Evolutionary conservation across 2,329 filamentous ascomycete genomes (phyloP).

Genomic region (Beauveria varroae): DNA sequence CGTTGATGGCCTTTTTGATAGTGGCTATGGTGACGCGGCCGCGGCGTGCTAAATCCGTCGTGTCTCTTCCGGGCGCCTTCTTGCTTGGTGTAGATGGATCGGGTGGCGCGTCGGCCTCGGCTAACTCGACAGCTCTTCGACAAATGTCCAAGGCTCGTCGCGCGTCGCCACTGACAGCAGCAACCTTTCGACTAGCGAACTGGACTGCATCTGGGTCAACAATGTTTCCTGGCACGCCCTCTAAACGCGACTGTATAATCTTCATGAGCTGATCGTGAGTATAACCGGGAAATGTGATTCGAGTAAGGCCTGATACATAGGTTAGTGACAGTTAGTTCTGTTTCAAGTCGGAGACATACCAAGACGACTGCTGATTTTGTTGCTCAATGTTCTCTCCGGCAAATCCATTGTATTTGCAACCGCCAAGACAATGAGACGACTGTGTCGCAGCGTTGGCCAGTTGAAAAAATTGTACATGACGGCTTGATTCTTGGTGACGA

Average conservation of each 20-base stretch:
- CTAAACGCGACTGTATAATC: slow-evolving; percentile 90
- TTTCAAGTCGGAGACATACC: slow-evolving; percentile 30
- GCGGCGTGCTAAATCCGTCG: slow-evolving; percentile 20
- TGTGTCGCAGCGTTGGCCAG: slow-evolving; percentile 89
- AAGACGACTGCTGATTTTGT: slow-evolving; percentile 92
- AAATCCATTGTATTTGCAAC: slow-evolving; percentile 99
- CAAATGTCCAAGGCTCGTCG: slow-evolving; percentile 91
- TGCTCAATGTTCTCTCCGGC: slow-evolving; percentile 89
- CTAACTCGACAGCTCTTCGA: slow-evolving; percentile 87
- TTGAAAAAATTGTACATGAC: slow-evolving; percentile 99
- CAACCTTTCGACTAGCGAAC: slow-evolving; percentile 93
- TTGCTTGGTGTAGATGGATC: slow-evolving; percentile 58
- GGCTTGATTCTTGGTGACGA: slow-evolving; percentile 97
- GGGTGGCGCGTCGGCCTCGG: slow-evolving; percentile 59
- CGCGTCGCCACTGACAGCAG: slow-evolving; percentile 91
- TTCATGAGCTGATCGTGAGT: slow-evolving; percentile 96
- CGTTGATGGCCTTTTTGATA: slow-evolving; percentile 88
- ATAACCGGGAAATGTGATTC: slow-evolving; percentile 96
- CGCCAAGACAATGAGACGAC: slow-evolving; percentile 87
- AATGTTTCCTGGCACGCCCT: slow-evolving; percentile 79
- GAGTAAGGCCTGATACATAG: slow-evolving; percentile 60
- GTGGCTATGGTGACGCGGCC: slow-evolving; percentile 80
- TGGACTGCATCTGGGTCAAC: slow-evolving; percentile 91
- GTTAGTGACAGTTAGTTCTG: background rate
- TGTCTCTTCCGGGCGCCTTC: slow-evolving; percentile 21